Conservation (phyloP, 2,329 filamentous ascomycete genomes). For the Colletotrichum sansevieriae region DNA sequence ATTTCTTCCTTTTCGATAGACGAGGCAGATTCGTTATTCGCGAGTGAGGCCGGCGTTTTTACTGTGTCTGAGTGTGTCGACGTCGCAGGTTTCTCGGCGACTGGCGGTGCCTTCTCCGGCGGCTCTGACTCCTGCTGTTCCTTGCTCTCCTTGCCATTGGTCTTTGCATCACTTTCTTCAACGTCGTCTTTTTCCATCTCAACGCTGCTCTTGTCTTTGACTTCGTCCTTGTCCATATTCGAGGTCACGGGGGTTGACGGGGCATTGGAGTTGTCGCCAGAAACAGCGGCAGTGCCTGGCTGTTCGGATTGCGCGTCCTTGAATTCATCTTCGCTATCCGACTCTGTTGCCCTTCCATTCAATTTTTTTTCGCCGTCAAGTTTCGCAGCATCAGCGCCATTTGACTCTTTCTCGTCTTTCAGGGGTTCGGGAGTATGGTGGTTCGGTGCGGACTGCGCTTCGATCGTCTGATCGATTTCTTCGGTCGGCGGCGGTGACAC, state of each 20-base stretch:
- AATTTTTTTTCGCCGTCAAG: conserved; percentile 12
- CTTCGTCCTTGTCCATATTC: conserved; percentile 27
- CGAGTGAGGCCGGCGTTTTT: background rate
- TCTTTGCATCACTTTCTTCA: background rate
- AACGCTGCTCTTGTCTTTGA: conserved; percentile 10
- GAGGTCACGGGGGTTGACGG: conserved; percentile 35
- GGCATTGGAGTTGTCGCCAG: conserved; percentile 29
- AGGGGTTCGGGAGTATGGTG: conserved; percentile 14
- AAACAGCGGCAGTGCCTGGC: conserved; percentile 24
- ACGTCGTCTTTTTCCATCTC: conserved; percentile 27
- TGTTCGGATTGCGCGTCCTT: conserved; percentile 46
- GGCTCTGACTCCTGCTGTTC: conserved; percentile 7
- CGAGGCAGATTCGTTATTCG: no score
- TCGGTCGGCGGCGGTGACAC: conserved; percentile 48
- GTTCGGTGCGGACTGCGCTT: conserved; percentile 23
- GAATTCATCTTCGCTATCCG: conserved; percentile 47
- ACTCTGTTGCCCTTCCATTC: conserved; percentile 41
- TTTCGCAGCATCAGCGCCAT: background rate
- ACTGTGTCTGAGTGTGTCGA: background rate
- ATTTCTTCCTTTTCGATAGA: background rate
- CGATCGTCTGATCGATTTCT: conserved; percentile 33
- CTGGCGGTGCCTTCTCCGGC: background rate
- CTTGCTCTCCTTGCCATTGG: background rate
- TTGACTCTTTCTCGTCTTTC: conserved; percentile 32
- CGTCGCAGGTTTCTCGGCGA: background rate